Evolutionary conservation across 2,329 filamentous ascomycete species (phyloP).

Genomic region (Xylaria sp.): DNA sequence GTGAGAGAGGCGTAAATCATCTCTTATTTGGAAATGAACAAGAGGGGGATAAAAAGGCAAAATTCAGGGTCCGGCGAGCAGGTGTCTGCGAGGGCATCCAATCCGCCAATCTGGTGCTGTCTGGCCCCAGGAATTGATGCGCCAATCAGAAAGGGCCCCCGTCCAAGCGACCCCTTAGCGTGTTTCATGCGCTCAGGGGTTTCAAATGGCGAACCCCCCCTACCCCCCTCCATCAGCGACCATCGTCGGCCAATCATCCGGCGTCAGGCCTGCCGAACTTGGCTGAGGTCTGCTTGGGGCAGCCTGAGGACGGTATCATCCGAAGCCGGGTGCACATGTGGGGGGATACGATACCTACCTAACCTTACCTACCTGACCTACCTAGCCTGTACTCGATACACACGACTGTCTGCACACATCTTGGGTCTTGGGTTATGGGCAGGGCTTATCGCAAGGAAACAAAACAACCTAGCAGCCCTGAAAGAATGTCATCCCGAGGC

Average conservation of each 20-base stretch:
- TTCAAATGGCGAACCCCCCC: constrained; percentile 26
- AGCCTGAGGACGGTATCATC: background rate
- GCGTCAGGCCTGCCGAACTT: background rate
- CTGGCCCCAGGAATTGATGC: background rate
- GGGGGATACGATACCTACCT: too few species aligned
- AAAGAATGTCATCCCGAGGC: too few species aligned
- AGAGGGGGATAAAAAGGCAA: constrained; percentile 9
- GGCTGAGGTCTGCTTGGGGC: too few species aligned
- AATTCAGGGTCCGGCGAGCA: background rate
- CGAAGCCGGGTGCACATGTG: background rate
- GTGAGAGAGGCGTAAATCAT: constrained; percentile 12
- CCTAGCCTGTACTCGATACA: too few species aligned
- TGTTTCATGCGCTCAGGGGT: constrained; percentile 13
- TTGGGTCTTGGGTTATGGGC: too few species aligned
- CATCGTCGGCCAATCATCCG: constrained; percentile 18
- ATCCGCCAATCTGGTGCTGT: background rate
- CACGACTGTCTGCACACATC: too few species aligned
- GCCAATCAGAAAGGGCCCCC: background rate
- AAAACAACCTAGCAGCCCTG: too few species aligned
- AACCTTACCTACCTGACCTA: too few species aligned
- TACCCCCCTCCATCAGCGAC: constrained; percentile 16
- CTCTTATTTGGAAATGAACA: constrained; percentile 11
- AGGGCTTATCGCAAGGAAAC: too few species aligned
- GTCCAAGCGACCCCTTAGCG: background rate
- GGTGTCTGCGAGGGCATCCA: too few species aligned